Percentiles rank a stretch among this genome's conserved stretches.
phyloP scores from a whole-genome alignment of 805 yeast species.

The Gaillardinia entomophila region DNA sequence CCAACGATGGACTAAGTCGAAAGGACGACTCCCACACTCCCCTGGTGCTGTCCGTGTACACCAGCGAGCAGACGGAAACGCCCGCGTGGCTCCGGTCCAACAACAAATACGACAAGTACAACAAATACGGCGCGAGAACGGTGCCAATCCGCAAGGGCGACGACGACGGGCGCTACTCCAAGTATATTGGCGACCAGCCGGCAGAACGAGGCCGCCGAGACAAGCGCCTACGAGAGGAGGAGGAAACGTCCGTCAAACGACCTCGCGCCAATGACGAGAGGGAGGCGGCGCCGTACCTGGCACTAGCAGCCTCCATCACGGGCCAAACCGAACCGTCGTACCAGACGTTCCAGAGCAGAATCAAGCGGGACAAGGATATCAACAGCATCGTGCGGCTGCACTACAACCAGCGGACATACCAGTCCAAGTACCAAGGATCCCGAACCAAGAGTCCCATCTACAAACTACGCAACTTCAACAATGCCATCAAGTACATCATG shows the following conservation, averaged over 20 bases:
- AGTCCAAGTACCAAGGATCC: conserved; percentile 51
- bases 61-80: conserved; percentile 15
- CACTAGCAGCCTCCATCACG: neutral
- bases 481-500: conserved; percentile 82
- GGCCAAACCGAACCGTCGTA: conserved; percentile 10
- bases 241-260: neutral
- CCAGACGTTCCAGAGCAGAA: conserved; percentile 34
- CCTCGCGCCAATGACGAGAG: neutral
- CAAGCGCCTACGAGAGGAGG: neutral
- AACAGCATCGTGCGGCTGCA: conserved; percentile 74
- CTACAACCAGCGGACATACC: conserved; percentile 78
- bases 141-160: neutral
- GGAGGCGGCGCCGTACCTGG: neutral
- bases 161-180: conserved; percentile 11
- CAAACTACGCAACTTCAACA: conserved; percentile 83
- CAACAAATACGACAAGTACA: conserved; percentile 26
- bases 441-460: conserved; percentile 79
- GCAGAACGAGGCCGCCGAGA: neutral
- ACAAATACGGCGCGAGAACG: conserved; percentile 28
- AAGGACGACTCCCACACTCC: conserved; percentile 4
- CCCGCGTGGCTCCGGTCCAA: conserved; percentile 38
- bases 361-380: conserved; percentile 33
- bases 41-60: conserved; percentile 19
- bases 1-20: conserved; percentile 9
- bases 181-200: conserved; percentile 6